Evolutionary conservation across 345 rosid species (phyloP).

Genomic region (Hibiscus mutabilis): DNA sequence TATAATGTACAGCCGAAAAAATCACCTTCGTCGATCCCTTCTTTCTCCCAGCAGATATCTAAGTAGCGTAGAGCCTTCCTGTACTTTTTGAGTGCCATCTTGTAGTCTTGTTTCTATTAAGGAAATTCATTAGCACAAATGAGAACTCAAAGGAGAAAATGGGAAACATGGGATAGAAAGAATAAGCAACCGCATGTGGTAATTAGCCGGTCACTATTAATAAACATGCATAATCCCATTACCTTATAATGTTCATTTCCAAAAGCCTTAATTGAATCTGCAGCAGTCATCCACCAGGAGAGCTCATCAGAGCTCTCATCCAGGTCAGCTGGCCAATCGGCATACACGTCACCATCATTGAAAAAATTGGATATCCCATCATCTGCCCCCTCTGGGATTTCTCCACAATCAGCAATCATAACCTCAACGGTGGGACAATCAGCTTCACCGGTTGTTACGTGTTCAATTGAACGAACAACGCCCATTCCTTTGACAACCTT

Average conservation of each 20-base stretch:
- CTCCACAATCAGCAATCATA: slow-evolving; percentile 69
- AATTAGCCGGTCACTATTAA: too few species aligned
- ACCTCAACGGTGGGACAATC: slow-evolving; percentile 56
- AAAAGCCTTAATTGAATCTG: slow-evolving; percentile 54
- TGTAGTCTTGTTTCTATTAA: slow-evolving; percentile 71
- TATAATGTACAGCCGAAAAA: neutral
- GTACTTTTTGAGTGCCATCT: slow-evolving; percentile 93
- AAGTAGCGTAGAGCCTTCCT: slow-evolving; percentile 81
- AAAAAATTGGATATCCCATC: slow-evolving; percentile 76
- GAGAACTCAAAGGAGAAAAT: neutral
- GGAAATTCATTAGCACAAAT: neutral
- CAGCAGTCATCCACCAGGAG: slow-evolving; percentile 91
- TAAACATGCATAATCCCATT: neutral
- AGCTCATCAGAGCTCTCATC: slow-evolving; percentile 50
- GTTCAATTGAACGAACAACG: slow-evolving; percentile 80
- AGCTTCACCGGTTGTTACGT: slow-evolving; percentile 44
- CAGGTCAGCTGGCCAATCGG: slow-evolving; percentile 95
- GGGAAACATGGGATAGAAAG: neutral
- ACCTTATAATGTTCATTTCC: slow-evolving; percentile 89
- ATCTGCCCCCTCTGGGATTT: slow-evolving; percentile 63
- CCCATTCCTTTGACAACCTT: slow-evolving; percentile 89
- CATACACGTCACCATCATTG: slow-evolving; percentile 81
- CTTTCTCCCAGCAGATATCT: slow-evolving; percentile 97
- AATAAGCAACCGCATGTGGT: neutral
- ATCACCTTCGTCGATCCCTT: slow-evolving; percentile 85